Conservation (phyloP, 257 asterid genomes). For the Capsicum rhomboideum region DNA sequence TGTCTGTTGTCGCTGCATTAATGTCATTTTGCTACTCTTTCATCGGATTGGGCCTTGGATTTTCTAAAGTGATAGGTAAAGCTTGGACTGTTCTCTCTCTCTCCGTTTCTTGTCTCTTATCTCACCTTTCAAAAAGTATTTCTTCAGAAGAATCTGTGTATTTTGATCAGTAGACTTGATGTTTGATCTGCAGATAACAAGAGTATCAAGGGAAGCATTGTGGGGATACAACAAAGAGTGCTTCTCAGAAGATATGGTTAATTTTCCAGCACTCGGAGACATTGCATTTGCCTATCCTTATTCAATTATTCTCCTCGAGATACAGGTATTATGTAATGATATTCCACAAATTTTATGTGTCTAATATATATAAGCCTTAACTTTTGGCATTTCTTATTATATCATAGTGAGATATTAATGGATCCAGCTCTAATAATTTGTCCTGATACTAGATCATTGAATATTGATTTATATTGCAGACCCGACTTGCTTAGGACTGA, state of each 20-base stretch:
- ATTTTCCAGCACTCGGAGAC: conserved; percentile 63
- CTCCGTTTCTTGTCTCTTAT: too few species aligned
- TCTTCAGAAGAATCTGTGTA: too few species aligned
- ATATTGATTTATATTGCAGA: neutral
- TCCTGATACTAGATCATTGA: neutral
- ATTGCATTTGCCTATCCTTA: conserved; percentile 72
- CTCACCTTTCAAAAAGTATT: too few species aligned
- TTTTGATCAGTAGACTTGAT: too few species aligned
- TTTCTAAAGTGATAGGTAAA: too few species aligned
- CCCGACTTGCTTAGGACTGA: too few species aligned
- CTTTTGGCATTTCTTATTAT: neutral
- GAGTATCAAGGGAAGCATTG: conserved; percentile 52
- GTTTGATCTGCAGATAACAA: conserved; percentile 42
- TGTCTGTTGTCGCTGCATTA: too few species aligned
- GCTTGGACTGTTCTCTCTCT: too few species aligned
- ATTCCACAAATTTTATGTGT: neutral
- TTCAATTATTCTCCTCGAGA: conserved; percentile 50
- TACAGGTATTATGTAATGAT: conserved; percentile 37
- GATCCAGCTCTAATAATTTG: neutral
- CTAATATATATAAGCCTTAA: too few species aligned
- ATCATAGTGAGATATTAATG: neutral
- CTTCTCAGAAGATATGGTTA: conserved; percentile 39
- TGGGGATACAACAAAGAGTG: conserved; percentile 36
- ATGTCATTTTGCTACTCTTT: too few species aligned
- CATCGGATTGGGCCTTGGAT: too few species aligned